Base-by-base conservation (phyloP, 257 asterid genomes). In the Echites panduratus region DNA sequence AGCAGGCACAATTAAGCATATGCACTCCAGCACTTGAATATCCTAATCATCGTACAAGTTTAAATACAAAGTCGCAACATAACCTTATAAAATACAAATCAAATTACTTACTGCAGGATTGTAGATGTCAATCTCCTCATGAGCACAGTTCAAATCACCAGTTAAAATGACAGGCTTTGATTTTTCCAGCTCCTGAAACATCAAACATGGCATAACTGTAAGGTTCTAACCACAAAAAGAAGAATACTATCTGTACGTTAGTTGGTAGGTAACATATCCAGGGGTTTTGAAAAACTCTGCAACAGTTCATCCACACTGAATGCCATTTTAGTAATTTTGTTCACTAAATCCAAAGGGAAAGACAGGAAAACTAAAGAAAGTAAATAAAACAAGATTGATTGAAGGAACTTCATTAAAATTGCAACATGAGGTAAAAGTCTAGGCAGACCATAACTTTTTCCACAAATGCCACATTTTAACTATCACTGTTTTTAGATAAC, bases 91-190 rank as follows among this genome's bases (percentile, higher is more conserved):
- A 53, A 54, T 7, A 6, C 9, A 43, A 1, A 57, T 53, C 8
- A 67, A 61, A 72, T 61, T 79, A 84, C 97, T 82, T 82, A 92
- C 99, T 0, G 96, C 88, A 64, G 99, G 99, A 82, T 95, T 78
- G 72, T 53, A 84, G 70, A 95, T 92, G 78, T 95, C 99, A 22
- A 95, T 95, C 86, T 95, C 98, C 78, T 95, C 90, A 75, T 90
- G 96, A 73, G 98, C 96, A 63, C 99, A 92, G 82, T 95, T 95
- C 87, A 95, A 80, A 83, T 95, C 99, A 66, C 99, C 99, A 7
- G 96, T 87, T 85, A 95, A 86, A 82, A 95, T 85, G 66, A 90
- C 96, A 81, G 99, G 98, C 82, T 95, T 92, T 14, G 79, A 82
- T 72, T 64, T 81, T 79, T 92, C 99, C 72, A 95, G 84, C 78